Base-by-base conservation (phyloP, 306 rosid species). In the Prunus salicina region DNA sequence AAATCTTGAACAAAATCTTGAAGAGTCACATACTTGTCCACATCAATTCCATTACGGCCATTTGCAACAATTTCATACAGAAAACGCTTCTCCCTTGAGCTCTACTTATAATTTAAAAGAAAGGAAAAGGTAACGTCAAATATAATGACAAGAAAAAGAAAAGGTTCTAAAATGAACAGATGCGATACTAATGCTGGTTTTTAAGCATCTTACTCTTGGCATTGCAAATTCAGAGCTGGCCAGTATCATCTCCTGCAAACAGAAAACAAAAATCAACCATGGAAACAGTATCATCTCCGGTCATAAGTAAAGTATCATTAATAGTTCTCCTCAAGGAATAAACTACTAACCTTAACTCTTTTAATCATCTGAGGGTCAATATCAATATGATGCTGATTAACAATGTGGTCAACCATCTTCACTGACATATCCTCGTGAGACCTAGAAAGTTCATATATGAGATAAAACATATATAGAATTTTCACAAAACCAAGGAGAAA, bases 21-120 rank as follows among this genome's bases (percentile, higher is more conserved):
- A 76, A 69, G 13, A 46, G 41, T 53, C 13, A 79, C 89, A 87
- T 82, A 94, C 98, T 92, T 92, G 89, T 95, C 98, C 80, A 95
- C 98, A 89, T 95, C 98, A 78, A 95, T 89, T 78, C 98, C 97
- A 82, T 95, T 95, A 77, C 96, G 87, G 58, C 98, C 98, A 86
- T 95, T 95, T 78, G 98, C 98, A 84, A 95, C 98, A 74, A 95
- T 90, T 75, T 95, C 98, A 84, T 90, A 95, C 77, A 95, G 79
- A 88, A 95, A 94, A 57, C 79, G 68, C 87, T 94, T 94, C 83
- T 88, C 95, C 72, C 81, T 84, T 71, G 96, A 84, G 52, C 89
- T 86, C 97, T 95, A 65, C 75, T 30, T 22, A 18, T 25, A 41
- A 8, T 38, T 49, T 58, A 76, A 38, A 72, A 43, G 61, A 66